Evolutionary conservation across 306 rosid species (phyloP).

Genomic region (Abrus pulchellus): DNA sequence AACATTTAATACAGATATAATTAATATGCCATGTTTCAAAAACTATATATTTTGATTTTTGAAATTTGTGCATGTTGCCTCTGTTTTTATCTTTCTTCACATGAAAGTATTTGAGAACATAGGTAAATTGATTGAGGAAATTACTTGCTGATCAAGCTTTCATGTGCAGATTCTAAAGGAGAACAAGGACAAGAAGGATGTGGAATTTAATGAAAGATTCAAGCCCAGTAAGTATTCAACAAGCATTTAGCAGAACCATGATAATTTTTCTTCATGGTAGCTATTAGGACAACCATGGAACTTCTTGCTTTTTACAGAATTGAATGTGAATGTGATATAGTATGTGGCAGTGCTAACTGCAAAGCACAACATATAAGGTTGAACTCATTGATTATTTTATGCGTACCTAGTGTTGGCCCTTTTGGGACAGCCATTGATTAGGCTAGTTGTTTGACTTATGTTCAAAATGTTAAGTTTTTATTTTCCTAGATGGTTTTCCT

Average conservation of each 20-base stretch:
- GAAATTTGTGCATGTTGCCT: too few relatives aligned
- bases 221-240: conserved; percentile 84
- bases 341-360: too few relatives aligned
- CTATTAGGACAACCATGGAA: too few relatives aligned
- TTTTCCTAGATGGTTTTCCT: not conserved
- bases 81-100: too few relatives aligned
- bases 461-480: not conserved
- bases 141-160: conserved; percentile 15
- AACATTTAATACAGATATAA: too few relatives aligned
- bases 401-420: conserved; percentile 25
- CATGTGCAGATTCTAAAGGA: conserved; percentile 79
- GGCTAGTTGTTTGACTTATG: conserved; percentile 8
- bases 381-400: conserved; percentile 7
- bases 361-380: too few relatives aligned
- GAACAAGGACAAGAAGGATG: conserved; percentile 89
- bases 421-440: conserved; percentile 24
- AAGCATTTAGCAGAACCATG: conserved; percentile 17
- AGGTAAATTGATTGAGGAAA: not conserved
- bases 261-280: not conserved
- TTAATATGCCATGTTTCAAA: too few relatives aligned
- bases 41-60: too few relatives aligned
- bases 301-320: too few relatives aligned
- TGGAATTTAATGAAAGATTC: conserved; percentile 91
- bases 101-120: not conserved
- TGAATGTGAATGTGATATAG: too few relatives aligned